Evolutionary conservation across 306 rosid species (phyloP).

Genomic region (Ziziphus jujuba): DNA sequence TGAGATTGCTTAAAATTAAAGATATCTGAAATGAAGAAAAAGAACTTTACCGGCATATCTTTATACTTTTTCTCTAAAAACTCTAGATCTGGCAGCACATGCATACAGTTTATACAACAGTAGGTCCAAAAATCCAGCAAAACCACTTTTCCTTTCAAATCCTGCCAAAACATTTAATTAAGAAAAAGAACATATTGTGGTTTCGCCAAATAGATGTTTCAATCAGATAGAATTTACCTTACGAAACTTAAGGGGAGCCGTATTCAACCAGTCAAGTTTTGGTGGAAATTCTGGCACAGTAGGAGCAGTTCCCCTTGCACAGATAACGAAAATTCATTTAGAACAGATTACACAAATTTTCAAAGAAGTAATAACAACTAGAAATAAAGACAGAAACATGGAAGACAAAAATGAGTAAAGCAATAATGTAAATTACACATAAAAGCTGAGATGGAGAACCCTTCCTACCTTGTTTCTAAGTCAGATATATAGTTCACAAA

Average conservation of each 20-base stretch:
- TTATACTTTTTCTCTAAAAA: conserved; percentile 84
- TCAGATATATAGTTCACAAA: conserved; percentile 84
- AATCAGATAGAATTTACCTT: conserved; percentile 49
- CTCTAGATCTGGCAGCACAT: conserved; percentile 91
- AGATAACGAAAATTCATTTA: conserved; percentile 30
- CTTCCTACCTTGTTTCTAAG: conserved; percentile 66
- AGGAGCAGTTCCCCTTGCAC: conserved; percentile 63
- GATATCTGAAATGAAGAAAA: conserved; percentile 25
- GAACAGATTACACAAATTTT: conserved; percentile 15
- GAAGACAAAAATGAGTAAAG: not conserved
- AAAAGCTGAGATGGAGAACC: conserved; percentile 22
- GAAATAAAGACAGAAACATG: not conserved
- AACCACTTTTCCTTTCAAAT: conserved; percentile 91
- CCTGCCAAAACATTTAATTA: conserved; percentile 52
- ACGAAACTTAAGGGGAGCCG: conserved; percentile 82
- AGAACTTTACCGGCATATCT: conserved; percentile 73
- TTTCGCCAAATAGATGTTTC: conserved; percentile 25
- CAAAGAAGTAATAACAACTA: not conserved
- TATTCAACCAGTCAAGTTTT: conserved; percentile 92
- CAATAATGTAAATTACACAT: conserved; percentile 9
- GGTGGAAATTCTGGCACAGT: conserved; percentile 89
- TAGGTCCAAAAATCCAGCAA: conserved; percentile 94
- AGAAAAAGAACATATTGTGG: conserved; percentile 14
- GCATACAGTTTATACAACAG: conserved; percentile 96
- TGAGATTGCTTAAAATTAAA: conserved; percentile 20